phyloP scores from a whole-genome alignment of 2,329 filamentous ascomycete genomes.

The Pestalotiopsis sp. region DNA sequence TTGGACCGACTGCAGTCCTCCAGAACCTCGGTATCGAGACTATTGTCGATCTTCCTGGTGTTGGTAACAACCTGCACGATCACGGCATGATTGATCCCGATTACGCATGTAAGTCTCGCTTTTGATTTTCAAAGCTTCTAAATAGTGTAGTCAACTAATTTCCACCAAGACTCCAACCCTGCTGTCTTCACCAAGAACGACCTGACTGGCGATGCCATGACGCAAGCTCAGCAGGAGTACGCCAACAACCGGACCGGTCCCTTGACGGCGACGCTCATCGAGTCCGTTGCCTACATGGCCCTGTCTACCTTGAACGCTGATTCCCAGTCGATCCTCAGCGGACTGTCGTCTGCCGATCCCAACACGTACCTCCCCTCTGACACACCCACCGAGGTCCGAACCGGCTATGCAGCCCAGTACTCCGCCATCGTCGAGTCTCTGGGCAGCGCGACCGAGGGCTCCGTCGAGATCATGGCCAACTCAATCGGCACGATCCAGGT shows the following conservation, averaged over 20 bases:
- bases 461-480: slow-evolving; percentile 12
- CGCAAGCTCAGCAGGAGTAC: slow-evolving; percentile 32
- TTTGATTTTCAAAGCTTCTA: no score
- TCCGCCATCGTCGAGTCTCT: neutral
- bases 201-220: slow-evolving; percentile 4
- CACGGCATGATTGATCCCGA: slow-evolving; percentile 33
- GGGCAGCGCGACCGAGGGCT: neutral
- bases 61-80: slow-evolving; percentile 51
- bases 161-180: neutral
- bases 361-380: slow-evolving; percentile 11
- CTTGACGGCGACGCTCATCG: slow-evolving; percentile 8
- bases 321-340: neutral
- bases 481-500: slow-evolving; percentile 10
- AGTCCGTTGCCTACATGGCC: slow-evolving; percentile 6
- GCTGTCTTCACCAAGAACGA: slow-evolving; percentile 18
- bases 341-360: neutral
- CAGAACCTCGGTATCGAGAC: slow-evolving; percentile 39
- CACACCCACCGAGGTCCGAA: neutral
- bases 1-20: slow-evolving; percentile 43
- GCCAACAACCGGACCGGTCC: slow-evolving; percentile 7
- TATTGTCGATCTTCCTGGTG: slow-evolving; percentile 48
- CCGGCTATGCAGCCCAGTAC: slow-evolving; percentile 2
- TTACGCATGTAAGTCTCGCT: slow-evolving; percentile 25
- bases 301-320: neutral
- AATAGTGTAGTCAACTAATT: neutral